Percentiles rank a stretch among this genome's conserved stretches.
Evolutionary conservation across 2,329 filamentous ascomycete species (phyloP).

Genomic region (Teratosphaeria zuluensis): DNA sequence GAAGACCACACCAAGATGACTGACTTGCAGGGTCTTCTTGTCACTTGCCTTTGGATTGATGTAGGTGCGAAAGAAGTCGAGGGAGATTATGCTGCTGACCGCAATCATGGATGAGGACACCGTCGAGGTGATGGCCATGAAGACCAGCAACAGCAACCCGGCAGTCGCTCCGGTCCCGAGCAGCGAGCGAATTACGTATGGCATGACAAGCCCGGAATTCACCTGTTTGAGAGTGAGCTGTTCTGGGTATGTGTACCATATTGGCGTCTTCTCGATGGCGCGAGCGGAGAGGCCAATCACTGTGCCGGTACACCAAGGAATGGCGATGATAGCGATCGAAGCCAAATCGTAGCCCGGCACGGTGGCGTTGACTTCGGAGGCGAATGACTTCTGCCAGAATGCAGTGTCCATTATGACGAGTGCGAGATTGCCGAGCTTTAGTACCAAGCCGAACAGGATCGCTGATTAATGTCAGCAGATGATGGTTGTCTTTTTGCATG

Average conservation of each 20-base stretch:
- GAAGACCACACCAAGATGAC: slow-evolving; percentile 40
- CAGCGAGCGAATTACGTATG: slow-evolving; percentile 35
- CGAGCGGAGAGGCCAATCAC: slow-evolving; percentile 37
- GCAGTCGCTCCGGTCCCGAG: slow-evolving; percentile 35
- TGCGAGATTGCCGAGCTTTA: slow-evolving; percentile 42
- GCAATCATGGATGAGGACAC: slow-evolving; percentile 44
- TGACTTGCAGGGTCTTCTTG: slow-evolving; percentile 33
- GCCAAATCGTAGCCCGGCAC: slow-evolving; percentile 41
- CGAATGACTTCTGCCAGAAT: slow-evolving; percentile 46
- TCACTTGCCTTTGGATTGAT: slow-evolving; percentile 39
- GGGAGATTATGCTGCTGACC: slow-evolving; percentile 41
- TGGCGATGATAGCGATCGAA: slow-evolving; percentile 36
- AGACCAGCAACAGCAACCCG: slow-evolving; percentile 39
- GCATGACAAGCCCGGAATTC: slow-evolving; percentile 39
- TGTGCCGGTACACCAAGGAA: slow-evolving; percentile 40
- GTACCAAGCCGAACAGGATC: slow-evolving; percentile 34
- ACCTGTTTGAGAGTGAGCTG: slow-evolving; percentile 33
- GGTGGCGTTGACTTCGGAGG: slow-evolving; percentile 37
- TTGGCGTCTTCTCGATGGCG: slow-evolving; percentile 37
- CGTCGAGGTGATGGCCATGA: slow-evolving; percentile 44
- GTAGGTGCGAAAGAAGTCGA: slow-evolving; percentile 44
- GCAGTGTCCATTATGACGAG: slow-evolving; percentile 44
- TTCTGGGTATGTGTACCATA: slow-evolving; percentile 37
- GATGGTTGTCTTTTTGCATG: slow-evolving; percentile 1
- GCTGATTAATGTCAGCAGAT: slow-evolving; percentile 3